Conservation (phyloP, 2,329 filamentous ascomycete genomes). For the Nigrograna mackinnonii region DNA sequence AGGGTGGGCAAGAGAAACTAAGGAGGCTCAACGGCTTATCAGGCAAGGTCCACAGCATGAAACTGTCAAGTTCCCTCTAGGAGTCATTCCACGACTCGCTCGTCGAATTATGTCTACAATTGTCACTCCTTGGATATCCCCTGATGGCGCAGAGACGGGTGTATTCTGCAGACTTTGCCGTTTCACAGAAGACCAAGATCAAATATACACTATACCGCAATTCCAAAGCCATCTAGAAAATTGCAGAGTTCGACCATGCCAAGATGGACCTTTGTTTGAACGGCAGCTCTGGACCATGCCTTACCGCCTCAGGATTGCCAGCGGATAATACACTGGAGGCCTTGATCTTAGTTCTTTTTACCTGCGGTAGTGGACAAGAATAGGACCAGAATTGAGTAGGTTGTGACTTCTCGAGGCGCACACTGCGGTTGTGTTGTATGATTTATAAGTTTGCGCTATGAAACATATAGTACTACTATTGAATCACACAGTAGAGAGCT, state of each 20-base stretch:
- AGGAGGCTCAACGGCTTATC: not conserved
- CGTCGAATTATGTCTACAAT: not conserved
- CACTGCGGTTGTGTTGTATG: too few relatives aligned
- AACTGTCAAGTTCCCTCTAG: not conserved
- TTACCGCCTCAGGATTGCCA: too few relatives aligned
- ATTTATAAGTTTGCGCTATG: too few relatives aligned
- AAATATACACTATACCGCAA: not conserved
- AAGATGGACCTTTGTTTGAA: too few relatives aligned
- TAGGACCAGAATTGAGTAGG: too few relatives aligned
- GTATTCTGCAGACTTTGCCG: not conserved
- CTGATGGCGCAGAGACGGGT: not conserved
- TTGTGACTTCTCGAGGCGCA: too few relatives aligned
- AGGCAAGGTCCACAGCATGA: not conserved
- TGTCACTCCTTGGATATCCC: not conserved
- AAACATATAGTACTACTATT: too few relatives aligned
- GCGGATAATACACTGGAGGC: too few relatives aligned
- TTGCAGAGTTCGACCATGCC: not conserved
- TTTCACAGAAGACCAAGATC: not conserved
- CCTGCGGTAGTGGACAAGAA: too few relatives aligned
- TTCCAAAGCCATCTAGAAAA: not conserved
- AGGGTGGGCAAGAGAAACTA: not conserved
- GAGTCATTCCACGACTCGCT: not conserved
- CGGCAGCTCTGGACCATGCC: too few relatives aligned
- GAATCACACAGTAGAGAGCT: too few relatives aligned
- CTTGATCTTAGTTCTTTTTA: too few relatives aligned